These are phyloP conservation scores for Trypanosoma mega DNA, from an alignment of 208 protist species.

Conservation along the genomic window DNA sequence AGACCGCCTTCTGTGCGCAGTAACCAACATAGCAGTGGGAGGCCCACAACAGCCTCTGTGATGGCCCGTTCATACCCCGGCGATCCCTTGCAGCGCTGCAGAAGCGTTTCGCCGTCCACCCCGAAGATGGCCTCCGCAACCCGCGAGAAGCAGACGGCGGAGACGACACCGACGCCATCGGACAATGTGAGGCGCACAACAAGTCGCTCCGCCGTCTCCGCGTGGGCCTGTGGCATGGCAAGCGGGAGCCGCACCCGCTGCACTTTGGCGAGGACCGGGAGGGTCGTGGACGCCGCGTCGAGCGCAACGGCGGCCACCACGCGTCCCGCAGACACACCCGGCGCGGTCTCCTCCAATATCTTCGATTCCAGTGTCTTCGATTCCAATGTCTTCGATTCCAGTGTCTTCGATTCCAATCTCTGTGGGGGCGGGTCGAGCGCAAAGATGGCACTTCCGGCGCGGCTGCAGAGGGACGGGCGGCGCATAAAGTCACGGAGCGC, in stretches of 20 bases:
- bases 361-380: background rate
- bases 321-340: background rate
- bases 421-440: conserved; percentile 21
- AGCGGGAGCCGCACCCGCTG: conserved; percentile 34
- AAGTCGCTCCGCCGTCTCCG: conserved; percentile 23
- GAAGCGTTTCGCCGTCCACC: conserved; percentile 7
- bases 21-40: conserved; percentile 53
- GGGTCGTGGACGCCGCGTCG: conserved; percentile 26
- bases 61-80: conserved; percentile 5
- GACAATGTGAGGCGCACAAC: conserved; percentile 34
- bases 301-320: conserved; percentile 28
- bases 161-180: conserved; percentile 32
- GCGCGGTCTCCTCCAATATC: background rate
- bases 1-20: conserved; percentile 12
- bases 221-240: too few species aligned
- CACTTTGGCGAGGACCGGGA: conserved; percentile 41
- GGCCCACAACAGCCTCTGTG: conserved; percentile 29
- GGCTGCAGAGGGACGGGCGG: conserved; percentile 47
- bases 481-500: conserved; percentile 59
- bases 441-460: conserved; percentile 27
- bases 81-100: conserved; percentile 12
- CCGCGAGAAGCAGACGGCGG: conserved; percentile 24
- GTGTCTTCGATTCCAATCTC: background rate
- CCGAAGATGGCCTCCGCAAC: conserved; percentile 44
- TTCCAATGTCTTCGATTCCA: background rate